Evolutionary conservation across 768 basidiomycete genomes (phyloP).

Genomic region (Pleurotus pulmonarius): DNA sequence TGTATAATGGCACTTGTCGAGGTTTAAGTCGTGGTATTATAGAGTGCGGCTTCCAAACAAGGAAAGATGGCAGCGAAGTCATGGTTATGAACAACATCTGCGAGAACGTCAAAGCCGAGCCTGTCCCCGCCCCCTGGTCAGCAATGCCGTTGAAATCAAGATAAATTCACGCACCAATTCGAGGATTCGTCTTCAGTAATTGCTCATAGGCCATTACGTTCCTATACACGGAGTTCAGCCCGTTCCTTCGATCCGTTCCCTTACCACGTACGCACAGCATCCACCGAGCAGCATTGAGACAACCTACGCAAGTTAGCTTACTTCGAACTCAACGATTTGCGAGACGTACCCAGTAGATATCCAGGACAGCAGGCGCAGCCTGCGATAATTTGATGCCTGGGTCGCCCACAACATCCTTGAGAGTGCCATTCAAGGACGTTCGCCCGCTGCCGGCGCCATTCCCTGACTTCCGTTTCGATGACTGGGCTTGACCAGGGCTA

Average conservation of each 20-base stretch:
- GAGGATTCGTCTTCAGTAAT: conserved; percentile 64
- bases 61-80: conserved; percentile 62
- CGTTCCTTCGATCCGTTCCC: no score
- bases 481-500: no score
- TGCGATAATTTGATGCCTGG: conserved; percentile 25
- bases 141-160: not conserved
- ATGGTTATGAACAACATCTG: conserved; percentile 79
- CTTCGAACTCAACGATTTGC: not conserved
- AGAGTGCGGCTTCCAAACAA: conserved; percentile 33
- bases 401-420: conserved; percentile 10
- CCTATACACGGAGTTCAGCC: conserved; percentile 25
- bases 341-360: conserved; percentile 29
- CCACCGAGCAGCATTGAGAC: conserved; percentile 73
- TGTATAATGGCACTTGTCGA: conserved; percentile 60
- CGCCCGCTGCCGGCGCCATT: no score
- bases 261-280: conserved; percentile 68
- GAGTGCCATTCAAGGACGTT: no score
- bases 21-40: conserved; percentile 54
- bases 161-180: conserved; percentile 48
- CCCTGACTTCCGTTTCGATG: no score
- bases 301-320: conserved; percentile 25
- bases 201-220: conserved; percentile 81
- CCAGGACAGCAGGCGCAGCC: conserved; percentile 32
- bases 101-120: conserved; percentile 79
- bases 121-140: conserved; percentile 26